A percentile compares a stretch with the other conserved stretches of the same genome.
phyloP scores from a whole-genome alignment of 2,329 filamentous ascomycete species.

The Scytalidium sp. region DNA sequence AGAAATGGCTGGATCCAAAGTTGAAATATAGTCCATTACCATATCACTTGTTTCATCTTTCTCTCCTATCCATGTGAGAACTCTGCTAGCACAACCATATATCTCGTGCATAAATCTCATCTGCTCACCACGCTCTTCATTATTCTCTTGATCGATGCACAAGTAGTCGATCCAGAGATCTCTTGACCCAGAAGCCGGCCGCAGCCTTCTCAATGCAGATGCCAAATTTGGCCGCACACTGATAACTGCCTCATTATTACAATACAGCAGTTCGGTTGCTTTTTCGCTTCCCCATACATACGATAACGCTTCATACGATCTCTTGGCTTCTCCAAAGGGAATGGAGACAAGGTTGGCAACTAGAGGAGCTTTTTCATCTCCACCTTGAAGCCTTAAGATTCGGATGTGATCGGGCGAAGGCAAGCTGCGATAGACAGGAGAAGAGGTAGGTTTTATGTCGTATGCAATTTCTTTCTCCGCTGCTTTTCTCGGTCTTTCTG shows the following conservation, averaged over 20 bases:
- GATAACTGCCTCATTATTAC: background rate
- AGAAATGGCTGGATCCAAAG: background rate
- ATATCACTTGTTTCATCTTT: background rate
- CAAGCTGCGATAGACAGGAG: background rate
- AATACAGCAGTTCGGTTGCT: background rate
- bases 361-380: background rate
- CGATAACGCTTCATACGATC: conserved; percentile 4
- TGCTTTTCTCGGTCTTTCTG: too few species aligned
- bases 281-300: background rate
- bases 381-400: background rate
- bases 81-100: background rate
- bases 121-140: conserved; percentile 17
- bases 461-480: background rate
- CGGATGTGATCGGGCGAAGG: background rate
- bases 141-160: conserved; percentile 20
- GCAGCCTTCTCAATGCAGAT: background rate
- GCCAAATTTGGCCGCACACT: background rate
- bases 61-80: conserved; percentile 1
- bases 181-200: background rate
- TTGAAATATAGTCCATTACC: background rate
- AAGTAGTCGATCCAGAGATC: conserved; percentile 18
- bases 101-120: conserved; percentile 12
- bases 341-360: background rate
- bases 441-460: background rate
- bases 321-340: background rate